phyloP scores from a whole-genome alignment of 2,329 filamentous ascomycete species.

The Triangularia verruculosa region DNA sequence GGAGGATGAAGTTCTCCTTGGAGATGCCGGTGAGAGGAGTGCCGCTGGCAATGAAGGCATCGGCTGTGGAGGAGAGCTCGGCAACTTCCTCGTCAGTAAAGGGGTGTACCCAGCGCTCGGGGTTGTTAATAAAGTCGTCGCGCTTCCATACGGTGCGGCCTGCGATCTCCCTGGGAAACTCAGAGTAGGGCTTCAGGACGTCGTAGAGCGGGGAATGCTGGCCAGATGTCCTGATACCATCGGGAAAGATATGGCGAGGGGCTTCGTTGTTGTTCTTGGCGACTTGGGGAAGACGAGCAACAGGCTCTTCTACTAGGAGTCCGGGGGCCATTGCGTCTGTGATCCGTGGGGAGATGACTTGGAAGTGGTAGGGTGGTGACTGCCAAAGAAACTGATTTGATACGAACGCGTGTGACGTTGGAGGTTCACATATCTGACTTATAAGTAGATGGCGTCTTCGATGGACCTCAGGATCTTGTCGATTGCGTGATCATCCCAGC shows the following conservation, averaged over 20 bases:
- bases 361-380: not conserved
- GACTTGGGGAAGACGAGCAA: not conserved
- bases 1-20: conserved; percentile 44
- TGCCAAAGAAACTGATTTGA: not conserved
- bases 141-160: conserved; percentile 72
- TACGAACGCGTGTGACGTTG: not conserved
- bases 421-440: not conserved
- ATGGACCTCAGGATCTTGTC: not conserved
- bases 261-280: conserved; percentile 33
- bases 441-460: not conserved
- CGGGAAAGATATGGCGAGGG: conserved; percentile 42
- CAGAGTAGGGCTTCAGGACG: conserved; percentile 61
- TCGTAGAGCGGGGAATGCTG: conserved; percentile 69
- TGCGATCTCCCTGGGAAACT: conserved; percentile 68
- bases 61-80: conserved; percentile 65
- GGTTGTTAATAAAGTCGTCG: conserved; percentile 59
- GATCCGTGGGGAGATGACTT: not conserved
- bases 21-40: conserved; percentile 68
- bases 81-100: conserved; percentile 65
- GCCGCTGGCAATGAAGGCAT: conserved; percentile 63
- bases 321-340: conserved; percentile 29
- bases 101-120: conserved; percentile 69
- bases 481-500: conserved; percentile 5
- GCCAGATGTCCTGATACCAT: conserved; percentile 56
- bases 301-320: conserved; percentile 26